Conservation (phyloP, 2,329 filamentous ascomycete species). For the Fusarium equiseti region DNA sequence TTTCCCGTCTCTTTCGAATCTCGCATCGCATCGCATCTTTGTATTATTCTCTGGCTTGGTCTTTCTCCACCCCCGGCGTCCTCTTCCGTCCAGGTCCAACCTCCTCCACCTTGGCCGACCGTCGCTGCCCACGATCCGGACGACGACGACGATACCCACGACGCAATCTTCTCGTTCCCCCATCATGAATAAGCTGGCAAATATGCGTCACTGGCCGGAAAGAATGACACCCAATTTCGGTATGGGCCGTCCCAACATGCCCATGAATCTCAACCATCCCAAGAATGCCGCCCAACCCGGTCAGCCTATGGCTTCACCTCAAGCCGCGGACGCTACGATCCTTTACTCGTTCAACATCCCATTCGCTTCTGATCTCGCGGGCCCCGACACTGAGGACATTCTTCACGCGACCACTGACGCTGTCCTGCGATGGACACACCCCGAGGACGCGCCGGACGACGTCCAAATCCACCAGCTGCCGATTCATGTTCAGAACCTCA, state of each 20-base stretch:
- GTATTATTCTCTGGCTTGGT: conserved; percentile 37
- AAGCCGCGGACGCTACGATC: conserved; percentile 80
- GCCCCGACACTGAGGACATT: conserved; percentile 94
- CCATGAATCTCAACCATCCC: conserved; percentile 68
- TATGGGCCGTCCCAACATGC: conserved; percentile 71
- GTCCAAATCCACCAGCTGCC: conserved; percentile 89
- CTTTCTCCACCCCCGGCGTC: conserved; percentile 38
- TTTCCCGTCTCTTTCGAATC: conserved; percentile 30
- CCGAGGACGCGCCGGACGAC: conserved; percentile 85
- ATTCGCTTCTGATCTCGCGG: conserved; percentile 90
- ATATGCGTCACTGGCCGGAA: conserved; percentile 79
- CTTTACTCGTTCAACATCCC: conserved; percentile 98
- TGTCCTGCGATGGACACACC: conserved; percentile 92
- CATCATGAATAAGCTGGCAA: conserved; percentile 78
- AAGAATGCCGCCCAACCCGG: conserved; percentile 66
- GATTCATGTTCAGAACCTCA: conserved; percentile 89
- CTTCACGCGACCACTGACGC: conserved; percentile 91
- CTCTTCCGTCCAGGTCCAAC: conserved; percentile 36
- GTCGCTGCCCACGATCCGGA: conserved; percentile 47
- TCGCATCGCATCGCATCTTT: conserved; percentile 38
- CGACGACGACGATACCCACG: conserved; percentile 44
- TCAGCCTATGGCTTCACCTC: conserved; percentile 73
- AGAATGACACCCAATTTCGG: conserved; percentile 76
- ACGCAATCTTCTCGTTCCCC: conserved; percentile 35
- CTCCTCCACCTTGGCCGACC: conserved; percentile 44